Evolutionary conservation across 371 early-diverging fungal species (phyloP).

Genomic region (Syncephalastrum racemosum): DNA sequence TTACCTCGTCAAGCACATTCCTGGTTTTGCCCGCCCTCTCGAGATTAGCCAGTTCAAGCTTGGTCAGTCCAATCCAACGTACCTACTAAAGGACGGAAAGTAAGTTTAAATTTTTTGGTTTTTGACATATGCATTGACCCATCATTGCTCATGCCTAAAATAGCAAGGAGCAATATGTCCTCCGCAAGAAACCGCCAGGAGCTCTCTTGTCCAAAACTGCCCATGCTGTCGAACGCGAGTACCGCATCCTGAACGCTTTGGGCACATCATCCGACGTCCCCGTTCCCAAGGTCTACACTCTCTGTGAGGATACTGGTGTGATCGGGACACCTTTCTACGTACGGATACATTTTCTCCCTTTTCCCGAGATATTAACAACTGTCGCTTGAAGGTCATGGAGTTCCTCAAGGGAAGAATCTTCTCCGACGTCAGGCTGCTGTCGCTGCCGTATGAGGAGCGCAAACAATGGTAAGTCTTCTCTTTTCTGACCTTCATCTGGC

Average conservation of each 20-base stretch:
- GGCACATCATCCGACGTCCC: constrained; percentile 75
- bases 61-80: constrained; percentile 94
- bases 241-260: constrained; percentile 75
- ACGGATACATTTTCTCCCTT: constrained; percentile 10
- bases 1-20: constrained; percentile 52
- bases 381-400: constrained; percentile 72
- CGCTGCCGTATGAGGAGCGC: constrained; percentile 59
- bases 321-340: constrained; percentile 93
- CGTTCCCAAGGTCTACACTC: constrained; percentile 81
- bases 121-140: neutral
- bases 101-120: constrained; percentile 30
- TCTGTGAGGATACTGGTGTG: constrained; percentile 78
- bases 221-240: constrained; percentile 93
- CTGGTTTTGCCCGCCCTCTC: constrained; percentile 66
- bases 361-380: neutral
- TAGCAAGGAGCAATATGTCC: constrained; percentile 66
- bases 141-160: constrained; percentile 25
- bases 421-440: constrained; percentile 58
- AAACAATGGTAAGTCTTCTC: constrained; percentile 44
- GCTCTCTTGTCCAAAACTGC: constrained; percentile 80
- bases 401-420: constrained; percentile 89
- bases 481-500: constrained; percentile 17
- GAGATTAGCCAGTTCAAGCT: constrained; percentile 79
- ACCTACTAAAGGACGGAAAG: constrained; percentile 69
- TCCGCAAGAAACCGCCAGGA: constrained; percentile 94